These are phyloP conservation scores for Phytophthora pinifolia DNA, from an alignment of 352 stramenopile genomes.

Conservation along the genomic window DNA sequence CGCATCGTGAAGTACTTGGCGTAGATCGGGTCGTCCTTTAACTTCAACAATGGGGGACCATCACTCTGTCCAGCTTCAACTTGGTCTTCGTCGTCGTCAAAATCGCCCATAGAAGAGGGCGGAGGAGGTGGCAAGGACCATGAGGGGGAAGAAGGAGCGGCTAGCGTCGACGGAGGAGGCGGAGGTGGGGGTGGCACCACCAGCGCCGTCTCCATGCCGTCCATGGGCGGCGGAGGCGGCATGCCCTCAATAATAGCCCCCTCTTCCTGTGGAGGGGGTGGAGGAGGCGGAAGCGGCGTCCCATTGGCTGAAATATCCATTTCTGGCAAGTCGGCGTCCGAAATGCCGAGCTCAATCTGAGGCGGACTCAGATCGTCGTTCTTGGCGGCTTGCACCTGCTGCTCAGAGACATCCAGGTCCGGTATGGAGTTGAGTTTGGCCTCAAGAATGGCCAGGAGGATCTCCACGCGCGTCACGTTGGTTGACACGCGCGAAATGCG, in stretches of 20 bases:
- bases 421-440: slow-evolving; percentile 86
- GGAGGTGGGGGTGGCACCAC: slow-evolving; percentile 31
- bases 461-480: slow-evolving; percentile 82
- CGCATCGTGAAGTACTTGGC: slow-evolving; percentile 89
- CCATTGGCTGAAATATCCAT: slow-evolving; percentile 39
- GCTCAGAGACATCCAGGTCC: slow-evolving; percentile 73
- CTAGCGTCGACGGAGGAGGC: slow-evolving; percentile 4
- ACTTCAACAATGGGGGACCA: slow-evolving; percentile 56
- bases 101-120: slow-evolving; percentile 30
- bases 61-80: slow-evolving; percentile 20
- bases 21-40: slow-evolving; percentile 83
- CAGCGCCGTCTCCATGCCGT: slow-evolving; percentile 30
- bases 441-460: slow-evolving; percentile 82
- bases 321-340: slow-evolving; percentile 61
- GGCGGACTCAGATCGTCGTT: slow-evolving; percentile 12
- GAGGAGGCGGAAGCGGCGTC: slow-evolving; percentile 48
- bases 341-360: slow-evolving; percentile 57
- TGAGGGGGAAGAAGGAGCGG: slow-evolving; percentile 7
- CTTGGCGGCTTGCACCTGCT: slow-evolving; percentile 15
- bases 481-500: slow-evolving; percentile 68
- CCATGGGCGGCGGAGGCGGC: slow-evolving; percentile 15
- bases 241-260: slow-evolving; percentile 20
- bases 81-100: slow-evolving; percentile 28
- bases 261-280: slow-evolving; percentile 34
- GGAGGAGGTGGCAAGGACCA: slow-evolving; percentile 27